These are phyloP conservation scores for Epithele typhae DNA, from an alignment of 768 basidiomycete genomes.

Conservation along the genomic window DNA sequence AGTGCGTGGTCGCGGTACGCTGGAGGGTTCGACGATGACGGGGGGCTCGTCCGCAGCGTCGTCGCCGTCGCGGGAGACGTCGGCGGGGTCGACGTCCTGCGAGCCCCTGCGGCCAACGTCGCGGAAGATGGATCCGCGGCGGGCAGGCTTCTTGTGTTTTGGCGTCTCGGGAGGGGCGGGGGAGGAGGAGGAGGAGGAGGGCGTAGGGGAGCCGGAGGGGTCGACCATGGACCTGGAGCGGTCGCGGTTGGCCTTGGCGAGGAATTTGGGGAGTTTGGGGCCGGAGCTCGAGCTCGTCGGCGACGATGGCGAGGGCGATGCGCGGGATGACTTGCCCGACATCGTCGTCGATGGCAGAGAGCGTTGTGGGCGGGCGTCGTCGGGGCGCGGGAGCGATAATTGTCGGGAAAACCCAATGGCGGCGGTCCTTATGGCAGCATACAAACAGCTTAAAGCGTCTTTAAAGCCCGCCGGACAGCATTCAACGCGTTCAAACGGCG, in stretches of 20 bases:
- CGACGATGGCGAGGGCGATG: constrained; percentile 38
- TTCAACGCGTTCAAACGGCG: too few relatives aligned
- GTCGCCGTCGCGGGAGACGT: constrained; percentile 27
- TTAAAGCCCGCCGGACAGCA: too few relatives aligned
- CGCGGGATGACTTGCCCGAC: constrained; percentile 44
- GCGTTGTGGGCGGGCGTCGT: constrained; percentile 6
- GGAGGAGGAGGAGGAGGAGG: constrained; percentile 36
- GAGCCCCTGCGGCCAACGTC: constrained; percentile 18
- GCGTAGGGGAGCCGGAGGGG: constrained; percentile 30
- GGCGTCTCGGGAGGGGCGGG: constrained; percentile 25
- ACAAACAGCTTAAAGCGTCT: too few relatives aligned
- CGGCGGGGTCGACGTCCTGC: constrained; percentile 27
- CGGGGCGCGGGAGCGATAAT: constrained; percentile 6
- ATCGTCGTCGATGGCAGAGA: constrained; percentile 29
- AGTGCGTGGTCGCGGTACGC: constrained; percentile 49
- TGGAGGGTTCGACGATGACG: constrained; percentile 62
- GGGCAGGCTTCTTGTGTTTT: constrained; percentile 25
- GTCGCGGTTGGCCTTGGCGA: constrained; percentile 62
- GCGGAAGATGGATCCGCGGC: constrained; percentile 18
- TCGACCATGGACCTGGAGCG: constrained; percentile 51
- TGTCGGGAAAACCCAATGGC: too few relatives aligned
- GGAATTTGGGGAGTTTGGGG: constrained; percentile 63
- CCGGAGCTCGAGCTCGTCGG: constrained; percentile 35
- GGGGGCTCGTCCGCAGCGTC: constrained; percentile 50
- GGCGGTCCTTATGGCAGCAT: too few relatives aligned